Evolutionary conservation across 306 rosid species (phyloP).

Genomic region (Cucurbita ficifolia): DNA sequence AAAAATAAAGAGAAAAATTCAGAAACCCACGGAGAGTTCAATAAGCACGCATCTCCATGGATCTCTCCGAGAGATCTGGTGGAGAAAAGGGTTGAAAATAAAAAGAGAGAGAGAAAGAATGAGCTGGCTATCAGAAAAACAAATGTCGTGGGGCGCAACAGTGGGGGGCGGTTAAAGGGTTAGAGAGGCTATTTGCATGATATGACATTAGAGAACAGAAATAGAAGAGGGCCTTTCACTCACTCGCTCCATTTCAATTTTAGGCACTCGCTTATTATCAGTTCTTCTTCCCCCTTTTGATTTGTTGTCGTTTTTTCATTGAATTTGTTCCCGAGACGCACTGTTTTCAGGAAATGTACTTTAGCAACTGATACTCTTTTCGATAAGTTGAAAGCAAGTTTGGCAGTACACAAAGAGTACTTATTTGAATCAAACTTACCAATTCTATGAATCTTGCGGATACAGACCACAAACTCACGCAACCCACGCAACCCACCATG

Average conservation of each 20-base stretch:
- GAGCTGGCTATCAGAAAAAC: slow-evolving; percentile 51
- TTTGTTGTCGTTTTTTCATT: background rate
- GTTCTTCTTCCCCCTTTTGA: background rate
- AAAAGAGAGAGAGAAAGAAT: slow-evolving; percentile 25
- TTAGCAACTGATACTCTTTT: background rate
- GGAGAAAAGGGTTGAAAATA: slow-evolving; percentile 32
- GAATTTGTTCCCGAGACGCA: background rate
- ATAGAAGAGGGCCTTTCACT: background rate
- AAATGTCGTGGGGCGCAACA: slow-evolving; percentile 41
- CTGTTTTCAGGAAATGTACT: slow-evolving; percentile 18
- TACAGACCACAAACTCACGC: background rate
- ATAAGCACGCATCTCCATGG: slow-evolving; percentile 34
- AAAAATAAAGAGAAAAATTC: background rate
- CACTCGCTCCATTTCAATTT: too few relatives aligned
- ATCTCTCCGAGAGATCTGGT: slow-evolving; percentile 56
- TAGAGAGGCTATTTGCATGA: slow-evolving; percentile 58
- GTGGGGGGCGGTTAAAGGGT: slow-evolving; percentile 16
- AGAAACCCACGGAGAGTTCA: slow-evolving; percentile 9
- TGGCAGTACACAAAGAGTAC: background rate
- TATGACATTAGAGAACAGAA: slow-evolving; percentile 37
- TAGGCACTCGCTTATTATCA: background rate
- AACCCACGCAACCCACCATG: background rate
- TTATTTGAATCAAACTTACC: background rate
- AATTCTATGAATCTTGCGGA: background rate
- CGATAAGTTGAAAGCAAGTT: background rate